A percentile compares a stretch with the other conserved stretches of the same genome.
Evolutionary conservation across 352 stramenopile genomes (phyloP).

Genomic region (Pythium myriotylum): DNA sequence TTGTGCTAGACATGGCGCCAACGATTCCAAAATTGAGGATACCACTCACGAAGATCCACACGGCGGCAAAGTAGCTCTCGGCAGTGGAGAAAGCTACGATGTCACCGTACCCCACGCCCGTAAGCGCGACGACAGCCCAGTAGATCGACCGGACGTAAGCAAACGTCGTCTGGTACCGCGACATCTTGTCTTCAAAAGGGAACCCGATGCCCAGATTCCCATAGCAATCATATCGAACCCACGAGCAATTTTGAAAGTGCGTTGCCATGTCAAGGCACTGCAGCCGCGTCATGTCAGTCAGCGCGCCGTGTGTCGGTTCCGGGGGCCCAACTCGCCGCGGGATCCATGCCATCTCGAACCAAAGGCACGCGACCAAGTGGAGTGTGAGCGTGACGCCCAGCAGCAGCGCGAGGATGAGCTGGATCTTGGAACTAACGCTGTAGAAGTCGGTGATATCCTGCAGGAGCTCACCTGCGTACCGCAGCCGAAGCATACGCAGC

Average conservation of each 20-base stretch:
- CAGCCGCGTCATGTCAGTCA: slow-evolving; percentile 28
- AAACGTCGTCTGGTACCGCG: slow-evolving; percentile 52
- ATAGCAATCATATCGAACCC: slow-evolving; percentile 75
- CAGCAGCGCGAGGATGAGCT: slow-evolving; percentile 49
- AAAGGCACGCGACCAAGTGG: slow-evolving; percentile 65
- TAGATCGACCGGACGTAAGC: slow-evolving; percentile 76
- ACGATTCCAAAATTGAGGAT: slow-evolving; percentile 83
- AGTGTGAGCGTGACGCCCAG: slow-evolving; percentile 56
- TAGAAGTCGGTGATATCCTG: slow-evolving; percentile 62
- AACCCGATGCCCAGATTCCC: slow-evolving; percentile 53
- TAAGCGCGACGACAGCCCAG: slow-evolving; percentile 75
- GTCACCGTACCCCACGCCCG: slow-evolving; percentile 72
- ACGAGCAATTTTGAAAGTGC: slow-evolving; percentile 65
- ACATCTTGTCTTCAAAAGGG: slow-evolving; percentile 41
- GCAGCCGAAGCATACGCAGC: slow-evolving; percentile 51
- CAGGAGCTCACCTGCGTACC: slow-evolving; percentile 40
- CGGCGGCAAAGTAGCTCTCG: slow-evolving; percentile 68
- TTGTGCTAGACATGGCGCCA: slow-evolving; percentile 79
- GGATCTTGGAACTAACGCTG: slow-evolving; percentile 61
- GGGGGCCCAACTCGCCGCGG: slow-evolving; percentile 23
- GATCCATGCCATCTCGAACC: slow-evolving; percentile 72
- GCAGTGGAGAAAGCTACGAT: slow-evolving; percentile 74
- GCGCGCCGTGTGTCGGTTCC: slow-evolving; percentile 3
- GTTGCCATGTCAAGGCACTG: slow-evolving; percentile 59
- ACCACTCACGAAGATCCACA: slow-evolving; percentile 77